Percentiles rank a stretch among this genome's conserved stretches.
phyloP scores from a whole-genome alignment of 2,329 filamentous ascomycete genomes.

The Fusarium agapanthi region DNA sequence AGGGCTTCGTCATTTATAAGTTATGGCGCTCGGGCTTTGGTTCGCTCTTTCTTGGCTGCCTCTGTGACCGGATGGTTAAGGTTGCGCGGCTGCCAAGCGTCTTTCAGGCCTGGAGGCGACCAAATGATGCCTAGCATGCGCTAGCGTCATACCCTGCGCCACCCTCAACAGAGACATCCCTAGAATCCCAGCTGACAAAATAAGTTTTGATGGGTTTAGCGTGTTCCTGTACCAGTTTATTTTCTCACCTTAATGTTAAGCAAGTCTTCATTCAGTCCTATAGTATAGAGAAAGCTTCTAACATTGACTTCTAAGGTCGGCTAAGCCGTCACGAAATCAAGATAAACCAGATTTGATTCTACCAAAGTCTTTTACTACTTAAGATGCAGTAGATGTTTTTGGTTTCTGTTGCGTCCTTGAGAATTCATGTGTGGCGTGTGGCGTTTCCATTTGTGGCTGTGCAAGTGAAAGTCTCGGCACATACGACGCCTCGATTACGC shows the following conservation, averaged over 20 bases:
- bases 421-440: not conserved
- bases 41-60: conserved; percentile 36
- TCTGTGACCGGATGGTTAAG: conserved; percentile 5
- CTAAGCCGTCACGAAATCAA: rapidly evolving
- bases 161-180: conserved; percentile 4
- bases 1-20: conserved; percentile 35
- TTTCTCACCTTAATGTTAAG: no score
- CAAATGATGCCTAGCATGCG: conserved; percentile 13
- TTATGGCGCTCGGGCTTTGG: conserved; percentile 30
- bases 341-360: no score
- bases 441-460: not conserved
- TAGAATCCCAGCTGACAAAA: not conserved
- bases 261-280: not conserved
- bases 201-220: not conserved
- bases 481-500: not conserved
- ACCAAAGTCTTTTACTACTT: not conserved
- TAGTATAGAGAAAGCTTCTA: not conserved
- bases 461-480: not conserved
- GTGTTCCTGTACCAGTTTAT: not conserved
- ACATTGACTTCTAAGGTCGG: rapidly evolving
- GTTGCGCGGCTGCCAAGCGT: conserved; percentile 36
- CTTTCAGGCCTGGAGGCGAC: conserved; percentile 19
- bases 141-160: conserved; percentile 28
- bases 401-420: not conserved
- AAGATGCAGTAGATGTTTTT: not conserved